phyloP scores from a whole-genome alignment of 345 rosid genomes.

The Lumnitzera littorea region DNA sequence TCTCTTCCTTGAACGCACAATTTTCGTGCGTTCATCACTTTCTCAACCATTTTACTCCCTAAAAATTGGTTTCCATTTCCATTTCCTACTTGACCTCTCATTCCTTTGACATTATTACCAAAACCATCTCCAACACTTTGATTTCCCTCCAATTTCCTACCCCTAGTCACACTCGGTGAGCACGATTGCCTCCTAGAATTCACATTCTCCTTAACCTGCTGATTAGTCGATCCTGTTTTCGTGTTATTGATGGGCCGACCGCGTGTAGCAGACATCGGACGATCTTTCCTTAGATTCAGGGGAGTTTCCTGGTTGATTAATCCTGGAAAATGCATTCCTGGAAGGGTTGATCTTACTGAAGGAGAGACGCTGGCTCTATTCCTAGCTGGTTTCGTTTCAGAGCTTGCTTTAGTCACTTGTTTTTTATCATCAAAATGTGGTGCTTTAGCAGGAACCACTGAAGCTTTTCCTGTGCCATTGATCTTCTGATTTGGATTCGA shows the following conservation, averaged over 20 bases:
- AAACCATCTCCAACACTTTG: neutral
- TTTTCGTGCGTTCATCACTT: slow-evolving; percentile 47
- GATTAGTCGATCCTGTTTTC: neutral
- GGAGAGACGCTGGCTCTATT: slow-evolving; percentile 30
- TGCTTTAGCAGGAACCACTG: neutral
- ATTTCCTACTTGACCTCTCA: slow-evolving; percentile 3
- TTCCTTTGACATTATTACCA: neutral
- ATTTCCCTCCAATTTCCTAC: slow-evolving; percentile 21
- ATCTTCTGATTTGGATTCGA: slow-evolving; percentile 12
- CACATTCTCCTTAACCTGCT: slow-evolving; percentile 11
- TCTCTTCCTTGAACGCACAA: slow-evolving; percentile 1
- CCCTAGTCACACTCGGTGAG: slow-evolving; percentile 37
- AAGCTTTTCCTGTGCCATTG: slow-evolving; percentile 3
- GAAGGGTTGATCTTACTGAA: slow-evolving; percentile 19
- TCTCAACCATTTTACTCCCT: slow-evolving; percentile 65
- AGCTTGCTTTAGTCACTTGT: slow-evolving; percentile 2
- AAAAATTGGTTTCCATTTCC: slow-evolving; percentile 23
- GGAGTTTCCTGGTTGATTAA: slow-evolving; percentile 26
- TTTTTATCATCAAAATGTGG: slow-evolving; percentile 13
- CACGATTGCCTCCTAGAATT: slow-evolving; percentile 33
- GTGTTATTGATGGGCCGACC: slow-evolving; percentile 20
- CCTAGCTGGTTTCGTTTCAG: slow-evolving; percentile 14
- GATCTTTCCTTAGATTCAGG: slow-evolving; percentile 28
- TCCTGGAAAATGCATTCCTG: slow-evolving; percentile 18
- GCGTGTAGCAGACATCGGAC: slow-evolving; percentile 29